Evolutionary conservation across 2,329 filamentous ascomycete genomes (phyloP).

Genomic region (Arthrocladium fulminans): DNA sequence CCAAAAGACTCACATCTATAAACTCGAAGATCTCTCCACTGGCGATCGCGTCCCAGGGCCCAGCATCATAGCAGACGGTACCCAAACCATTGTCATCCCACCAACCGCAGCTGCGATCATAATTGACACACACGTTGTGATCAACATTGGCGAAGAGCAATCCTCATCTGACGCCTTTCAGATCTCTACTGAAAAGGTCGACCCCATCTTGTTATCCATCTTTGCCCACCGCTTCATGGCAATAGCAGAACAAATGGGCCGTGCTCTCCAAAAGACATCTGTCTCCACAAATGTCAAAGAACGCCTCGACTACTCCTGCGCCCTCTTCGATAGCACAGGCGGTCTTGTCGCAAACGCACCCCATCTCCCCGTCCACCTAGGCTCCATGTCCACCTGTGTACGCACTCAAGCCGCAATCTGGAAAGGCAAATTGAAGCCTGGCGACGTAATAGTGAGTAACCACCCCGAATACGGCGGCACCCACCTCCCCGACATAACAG

Average conservation of each 20-base stretch:
- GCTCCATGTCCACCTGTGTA: slow-evolving; percentile 72
- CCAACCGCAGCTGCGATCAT: slow-evolving; percentile 68
- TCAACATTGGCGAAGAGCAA: slow-evolving; percentile 60
- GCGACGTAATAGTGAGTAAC: slow-evolving; percentile 75
- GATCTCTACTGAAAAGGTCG: slow-evolving; percentile 28
- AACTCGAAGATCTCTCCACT: slow-evolving; percentile 62
- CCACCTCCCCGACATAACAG: slow-evolving; percentile 73
- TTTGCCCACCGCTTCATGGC: slow-evolving; percentile 52
- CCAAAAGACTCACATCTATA: slow-evolving; percentile 70
- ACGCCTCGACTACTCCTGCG: slow-evolving; percentile 67
- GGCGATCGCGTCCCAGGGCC: slow-evolving; percentile 69
- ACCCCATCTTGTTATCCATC: slow-evolving; percentile 47
- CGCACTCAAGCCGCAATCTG: slow-evolving; percentile 68
- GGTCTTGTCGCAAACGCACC: slow-evolving; percentile 68
- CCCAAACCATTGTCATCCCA: slow-evolving; percentile 81
- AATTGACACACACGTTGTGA: slow-evolving; percentile 78
- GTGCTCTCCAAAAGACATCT: slow-evolving; percentile 47
- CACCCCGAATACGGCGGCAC: slow-evolving; percentile 79
- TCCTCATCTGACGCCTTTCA: slow-evolving; percentile 11
- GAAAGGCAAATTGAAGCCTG: slow-evolving; percentile 66
- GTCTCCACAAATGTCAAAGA: slow-evolving; percentile 68
- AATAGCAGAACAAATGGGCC: slow-evolving; percentile 52
- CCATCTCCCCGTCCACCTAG: slow-evolving; percentile 68
- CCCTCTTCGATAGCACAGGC: slow-evolving; percentile 62
- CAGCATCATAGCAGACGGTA: slow-evolving; percentile 67